Evolutionary conservation across 73 alveolate genomes (phyloP).

Genomic region (Blepharisma japonicum): DNA sequence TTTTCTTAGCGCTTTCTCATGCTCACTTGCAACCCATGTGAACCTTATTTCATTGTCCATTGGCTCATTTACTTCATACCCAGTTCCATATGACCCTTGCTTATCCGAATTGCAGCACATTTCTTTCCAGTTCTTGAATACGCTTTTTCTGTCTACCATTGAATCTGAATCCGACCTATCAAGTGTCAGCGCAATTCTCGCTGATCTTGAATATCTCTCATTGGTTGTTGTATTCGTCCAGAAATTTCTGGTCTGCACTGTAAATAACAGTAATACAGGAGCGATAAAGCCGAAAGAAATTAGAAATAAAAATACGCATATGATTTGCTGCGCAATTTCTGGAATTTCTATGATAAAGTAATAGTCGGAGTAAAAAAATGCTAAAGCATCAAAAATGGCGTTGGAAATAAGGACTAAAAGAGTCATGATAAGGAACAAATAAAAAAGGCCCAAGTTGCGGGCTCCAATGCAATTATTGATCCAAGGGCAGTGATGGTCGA

Average conservation of each 20-base stretch:
- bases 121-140: neutral
- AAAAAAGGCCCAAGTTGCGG: neutral
- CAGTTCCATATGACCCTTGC: too few relatives aligned
- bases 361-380: neutral
- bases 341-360: neutral
- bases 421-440: neutral
- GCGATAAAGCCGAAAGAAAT: neutral
- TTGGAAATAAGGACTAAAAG: neutral
- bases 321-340: too few relatives aligned
- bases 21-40: too few relatives aligned
- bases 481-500: neutral
- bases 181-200: neutral
- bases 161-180: neutral
- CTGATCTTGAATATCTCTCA: constrained; percentile 19
- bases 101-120: neutral
- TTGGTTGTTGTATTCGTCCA: constrained; percentile 12
- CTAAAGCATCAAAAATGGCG: neutral
- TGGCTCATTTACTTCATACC: too few relatives aligned
- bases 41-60: too few relatives aligned
- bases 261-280: neutral
- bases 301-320: neutral
- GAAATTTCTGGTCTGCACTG: neutral
- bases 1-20: too few relatives aligned
- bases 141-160: neutral
- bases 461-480: constrained; percentile 21